Evolutionary conservation across 2,329 filamentous ascomycete genomes (phyloP).

Genomic region (Colletotrichum truncatum): DNA sequence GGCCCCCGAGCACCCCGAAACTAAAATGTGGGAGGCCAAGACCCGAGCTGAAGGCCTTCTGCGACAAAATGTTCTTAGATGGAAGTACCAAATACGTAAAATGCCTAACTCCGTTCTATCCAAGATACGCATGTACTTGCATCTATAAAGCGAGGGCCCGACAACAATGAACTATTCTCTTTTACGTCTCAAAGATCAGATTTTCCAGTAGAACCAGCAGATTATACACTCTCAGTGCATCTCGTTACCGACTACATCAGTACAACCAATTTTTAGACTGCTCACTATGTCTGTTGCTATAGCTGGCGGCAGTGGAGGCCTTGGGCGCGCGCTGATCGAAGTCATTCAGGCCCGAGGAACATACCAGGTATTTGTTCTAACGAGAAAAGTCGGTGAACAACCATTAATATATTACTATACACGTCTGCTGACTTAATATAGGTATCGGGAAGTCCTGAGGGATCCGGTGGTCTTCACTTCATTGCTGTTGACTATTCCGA

Average conservation of each 20-base stretch:
- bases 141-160: too few relatives aligned
- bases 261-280: not conserved
- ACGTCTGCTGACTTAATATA: not conserved
- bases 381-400: not conserved
- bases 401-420: not conserved
- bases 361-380: conserved; percentile 48
- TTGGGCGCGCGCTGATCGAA: conserved; percentile 57
- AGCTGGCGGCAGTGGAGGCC: conserved; percentile 53
- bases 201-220: too few relatives aligned
- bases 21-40: not conserved
- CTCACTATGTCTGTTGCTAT: conserved; percentile 45
- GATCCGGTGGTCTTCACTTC: conserved; percentile 33
- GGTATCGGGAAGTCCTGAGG: conserved; percentile 27
- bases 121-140: too few relatives aligned
- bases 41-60: not conserved
- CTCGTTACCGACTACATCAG: not conserved
- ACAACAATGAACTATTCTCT: too few relatives aligned
- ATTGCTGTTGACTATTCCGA: conserved; percentile 38
- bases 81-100: too few relatives aligned
- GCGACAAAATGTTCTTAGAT: accelerated
- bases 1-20: conserved; percentile 10
- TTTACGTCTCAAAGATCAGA: too few relatives aligned
- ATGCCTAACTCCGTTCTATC: too few relatives aligned
- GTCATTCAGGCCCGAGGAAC: conserved; percentile 43
- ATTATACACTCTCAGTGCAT: too few relatives aligned